Evolutionary conservation across 805 yeast species (phyloP), one percentile per base, ranked within the genome.

Genomic region (Millerozyma miso): DNA sequence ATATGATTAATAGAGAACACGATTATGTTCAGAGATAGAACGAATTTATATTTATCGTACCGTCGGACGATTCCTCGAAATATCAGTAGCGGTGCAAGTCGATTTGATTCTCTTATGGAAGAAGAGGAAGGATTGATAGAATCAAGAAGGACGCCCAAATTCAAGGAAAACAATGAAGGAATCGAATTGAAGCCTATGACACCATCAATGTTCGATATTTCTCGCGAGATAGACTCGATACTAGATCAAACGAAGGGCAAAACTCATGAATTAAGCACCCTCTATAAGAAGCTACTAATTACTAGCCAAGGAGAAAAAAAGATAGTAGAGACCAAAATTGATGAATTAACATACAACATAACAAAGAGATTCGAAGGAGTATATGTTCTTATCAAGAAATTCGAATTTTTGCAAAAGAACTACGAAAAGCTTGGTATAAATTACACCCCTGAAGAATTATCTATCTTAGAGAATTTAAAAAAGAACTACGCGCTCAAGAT

Each of bases 241-340:
- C 62, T 90, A 37, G 59, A 51, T 1, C 69, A 71, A 19, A 80
- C 88, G 32, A 76, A 75, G 36, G 55, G 56, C 19, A 72, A 79
- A 46, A 74, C 86, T 50, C 77, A 73, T 40, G 78, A 76, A 51
- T 72, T 91, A 53, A 81, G 81, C 39, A 74, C 76, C 33, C 63
- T 88, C 31, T 93, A 93, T 60, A 83, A 85, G 60, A 85, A 83
- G 63, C 83, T 89, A 52, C 72, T 91, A 12, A 74, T 93, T 31
- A 96, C 97, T 2, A 93, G 93, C 16, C 87, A 88, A 58, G 83
- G 79, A 52, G 98, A 93, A 62, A 80, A 88, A 47, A 75, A 81
- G 13, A 71, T 71, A 29, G 85, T 88, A 50, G 97, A 90, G 50
- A 75, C 74, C 39, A 79, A 80, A 56, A 88, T 93, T 46, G 97